Conservation (phyloP, 1,139 yeast species). For the Spathaspora sp. region DNA sequence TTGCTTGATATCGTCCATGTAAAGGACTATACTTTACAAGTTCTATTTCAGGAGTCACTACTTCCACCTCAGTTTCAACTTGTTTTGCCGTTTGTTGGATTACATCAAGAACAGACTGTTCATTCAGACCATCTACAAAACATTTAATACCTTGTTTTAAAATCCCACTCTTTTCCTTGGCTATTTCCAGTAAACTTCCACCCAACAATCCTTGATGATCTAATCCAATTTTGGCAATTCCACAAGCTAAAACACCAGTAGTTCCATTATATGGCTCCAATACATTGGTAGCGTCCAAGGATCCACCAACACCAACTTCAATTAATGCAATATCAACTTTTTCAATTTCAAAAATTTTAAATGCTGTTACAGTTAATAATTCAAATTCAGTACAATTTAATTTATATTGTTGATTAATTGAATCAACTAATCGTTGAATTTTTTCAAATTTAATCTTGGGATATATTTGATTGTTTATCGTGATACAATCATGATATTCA, state of each 20-base stretch:
- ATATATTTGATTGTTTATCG: conserved; percentile 61
- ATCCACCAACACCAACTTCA: conserved; percentile 92
- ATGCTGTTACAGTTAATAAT: conserved; percentile 77
- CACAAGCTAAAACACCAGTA: conserved; percentile 59
- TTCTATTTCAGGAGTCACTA: conserved; percentile 17
- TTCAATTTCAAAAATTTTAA: conserved; percentile 62
- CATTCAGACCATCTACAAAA: conserved; percentile 73
- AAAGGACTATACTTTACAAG: conserved; percentile 49
- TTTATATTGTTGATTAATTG: conserved; percentile 30
- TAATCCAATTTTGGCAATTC: conserved; percentile 78
- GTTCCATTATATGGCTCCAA: conserved; percentile 27
- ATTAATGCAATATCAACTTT: conserved; percentile 70
- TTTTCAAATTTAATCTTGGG: conserved; percentile 43
- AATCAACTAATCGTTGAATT: conserved; percentile 40
- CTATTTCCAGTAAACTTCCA: conserved; percentile 58
- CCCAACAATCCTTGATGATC: conserved; percentile 85
- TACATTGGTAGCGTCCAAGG: conserved; percentile 83
- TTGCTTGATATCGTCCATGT: conserved; percentile 68
- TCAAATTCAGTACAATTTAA: conserved; percentile 87
- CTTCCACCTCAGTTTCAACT: conserved; percentile 16
- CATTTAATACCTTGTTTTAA: conserved; percentile 61
- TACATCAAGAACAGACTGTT: conserved; percentile 45
- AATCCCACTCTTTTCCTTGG: conserved; percentile 81
- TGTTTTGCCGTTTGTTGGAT: conserved; percentile 25
- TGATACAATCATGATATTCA: conserved; percentile 71